These are phyloP conservation scores for Helicocarpus griseus DNA, from an alignment of 2,329 filamentous ascomycete species.

Conservation along the genomic window DNA sequence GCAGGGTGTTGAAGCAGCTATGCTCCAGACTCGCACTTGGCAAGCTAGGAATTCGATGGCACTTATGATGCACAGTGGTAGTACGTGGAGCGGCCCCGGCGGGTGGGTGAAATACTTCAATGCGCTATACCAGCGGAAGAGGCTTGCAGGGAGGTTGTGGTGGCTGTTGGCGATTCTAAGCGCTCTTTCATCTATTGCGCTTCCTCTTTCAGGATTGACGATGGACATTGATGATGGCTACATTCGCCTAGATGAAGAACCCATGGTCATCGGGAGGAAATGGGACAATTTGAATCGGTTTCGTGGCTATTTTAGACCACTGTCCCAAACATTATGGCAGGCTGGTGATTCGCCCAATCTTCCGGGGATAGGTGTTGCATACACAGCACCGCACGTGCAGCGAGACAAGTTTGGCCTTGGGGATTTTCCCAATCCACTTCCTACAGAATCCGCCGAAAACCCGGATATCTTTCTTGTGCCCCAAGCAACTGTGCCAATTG, in stretches of 20 bases:
- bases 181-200: slow-evolving; percentile 5
- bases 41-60: not conserved
- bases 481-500: slow-evolving; percentile 3
- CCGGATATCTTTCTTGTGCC: slow-evolving; percentile 5
- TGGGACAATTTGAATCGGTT: not conserved
- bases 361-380: slow-evolving; percentile 4
- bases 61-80: not conserved
- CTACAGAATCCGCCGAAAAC: not conserved
- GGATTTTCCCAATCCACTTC: not conserved
- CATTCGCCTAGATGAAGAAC: not conserved
- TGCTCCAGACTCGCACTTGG: not conserved
- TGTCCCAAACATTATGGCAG: not conserved
- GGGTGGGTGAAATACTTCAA: not conserved
- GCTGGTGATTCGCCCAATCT: not conserved
- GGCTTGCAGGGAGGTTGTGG: not conserved
- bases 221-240: slow-evolving; percentile 6
- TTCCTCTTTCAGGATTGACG: slow-evolving; percentile 9
- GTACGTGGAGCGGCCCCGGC: not conserved
- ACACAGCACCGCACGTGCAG: slow-evolving; percentile 5
- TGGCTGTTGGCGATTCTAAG: not conserved
- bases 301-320: too few species aligned
- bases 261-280: slow-evolving; percentile 1
- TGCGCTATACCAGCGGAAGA: not conserved
- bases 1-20: not conserved
- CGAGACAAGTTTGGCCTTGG: not conserved